Base-by-base conservation (phyloP, 495 filamentous ascomycete species). In the Talaromyces adpressus region DNA sequence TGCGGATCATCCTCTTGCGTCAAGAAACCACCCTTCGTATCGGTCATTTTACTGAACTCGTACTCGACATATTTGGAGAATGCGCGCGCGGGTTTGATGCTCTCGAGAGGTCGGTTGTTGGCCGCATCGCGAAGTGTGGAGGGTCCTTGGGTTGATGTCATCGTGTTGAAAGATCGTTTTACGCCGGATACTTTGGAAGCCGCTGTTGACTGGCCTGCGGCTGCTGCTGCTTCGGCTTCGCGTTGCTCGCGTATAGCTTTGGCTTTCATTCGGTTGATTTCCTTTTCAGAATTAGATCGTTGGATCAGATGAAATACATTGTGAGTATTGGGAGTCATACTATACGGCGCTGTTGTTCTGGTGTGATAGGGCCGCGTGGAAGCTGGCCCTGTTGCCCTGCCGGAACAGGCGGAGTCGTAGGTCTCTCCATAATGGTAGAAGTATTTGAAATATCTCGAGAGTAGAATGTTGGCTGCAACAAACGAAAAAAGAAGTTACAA, bases 11-110 rank as follows among this genome's bases (percentile, higher is more conserved):
- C 94, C 64, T 92, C 89, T 0, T 82, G 80, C 25, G 87, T 89
- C 64, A 98, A 72, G 72, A 98, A 98, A 0, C 94, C 94, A 49
- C 94, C 94, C 68, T 97, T 97, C 6, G 94, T 97, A 71, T 98
- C 94, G 14, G 88, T 93, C 91, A 98, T 98, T 77, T 92, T 92
- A 66, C 88, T 91, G 67, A 98, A 92, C 77, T 98, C 95, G 73
- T 97, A 97, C 63, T 98, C 94, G 67, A 98, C 91, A 75, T 87
- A 98, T 74, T 92, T 91, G 51, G 86, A 83, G 68, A 97, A 97
- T 67, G 93, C 96, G 62, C 83, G 84, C 57, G 87, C 89, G 2
- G 89, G 85, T 62, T 83, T 83, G 64, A 96, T 90, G 14, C 81
- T 75, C 57, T 85, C 82, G 20, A 83, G 73, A 8, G 76, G 79